Conservation (phyloP, 805 yeast genomes). For the Metschnikowia corniflorae region DNA sequence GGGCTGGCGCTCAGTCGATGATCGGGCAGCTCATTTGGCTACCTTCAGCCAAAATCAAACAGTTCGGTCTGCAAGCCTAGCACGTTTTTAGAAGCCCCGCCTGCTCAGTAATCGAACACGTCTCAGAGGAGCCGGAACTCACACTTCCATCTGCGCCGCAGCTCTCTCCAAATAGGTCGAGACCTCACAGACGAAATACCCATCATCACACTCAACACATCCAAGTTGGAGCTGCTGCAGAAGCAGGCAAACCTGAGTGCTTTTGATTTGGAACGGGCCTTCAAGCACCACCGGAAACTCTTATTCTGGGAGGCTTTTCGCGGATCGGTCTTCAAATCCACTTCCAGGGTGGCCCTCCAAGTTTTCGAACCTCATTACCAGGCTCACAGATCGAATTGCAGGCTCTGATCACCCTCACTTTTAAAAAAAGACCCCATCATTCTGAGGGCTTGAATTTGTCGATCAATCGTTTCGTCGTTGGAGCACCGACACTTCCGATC, state of each 20-base stretch:
- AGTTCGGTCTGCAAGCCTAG: not conserved
- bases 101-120: slow-evolving; percentile 2
- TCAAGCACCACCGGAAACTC: slow-evolving; percentile 3
- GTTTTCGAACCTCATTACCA: slow-evolving; percentile 12
- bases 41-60: not conserved
- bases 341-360: slow-evolving; percentile 13
- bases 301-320: slow-evolving; percentile 4
- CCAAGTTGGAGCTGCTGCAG: not conserved
- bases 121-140: slow-evolving; percentile 1
- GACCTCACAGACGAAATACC: slow-evolving; percentile 16
- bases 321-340: slow-evolving; percentile 2
- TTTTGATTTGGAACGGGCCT: slow-evolving; percentile 11
- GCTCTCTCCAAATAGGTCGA: not conserved
- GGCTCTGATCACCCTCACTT: slow-evolving; percentile 13
- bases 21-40: slow-evolving; percentile 8
- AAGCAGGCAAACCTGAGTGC: not conserved
- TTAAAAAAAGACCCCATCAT: slow-evolving; percentile 6
- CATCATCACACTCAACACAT: slow-evolving; percentile 15
- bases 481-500: slow-evolving; percentile 2
- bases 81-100: not conserved
- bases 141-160: slow-evolving; percentile 1
- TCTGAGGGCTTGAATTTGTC: slow-evolving; percentile 4
- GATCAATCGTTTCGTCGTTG: slow-evolving; percentile 4
- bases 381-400: slow-evolving; percentile 16
- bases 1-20: slow-evolving; percentile 8